phyloP scores from a whole-genome alignment of 148 eudicot genomes.

The Limonium bicolor region DNA sequence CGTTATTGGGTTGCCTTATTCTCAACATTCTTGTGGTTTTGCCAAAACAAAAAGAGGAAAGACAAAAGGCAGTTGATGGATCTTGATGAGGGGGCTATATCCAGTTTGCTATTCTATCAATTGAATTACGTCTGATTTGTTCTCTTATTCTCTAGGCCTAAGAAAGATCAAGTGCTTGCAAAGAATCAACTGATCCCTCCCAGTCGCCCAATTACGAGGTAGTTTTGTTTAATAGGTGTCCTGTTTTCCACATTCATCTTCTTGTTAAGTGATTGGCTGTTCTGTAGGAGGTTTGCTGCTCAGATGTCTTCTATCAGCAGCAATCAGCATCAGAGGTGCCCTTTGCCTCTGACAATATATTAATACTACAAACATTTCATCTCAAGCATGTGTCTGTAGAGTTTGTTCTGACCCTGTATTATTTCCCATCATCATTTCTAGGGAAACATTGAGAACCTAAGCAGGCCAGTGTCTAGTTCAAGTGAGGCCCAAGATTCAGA shows the following conservation, averaged over 20 bases:
- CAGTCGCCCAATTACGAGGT: slow-evolving; percentile 72
- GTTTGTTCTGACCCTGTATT: slow-evolving; percentile 2
- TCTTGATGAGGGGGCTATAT: no score
- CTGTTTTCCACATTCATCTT: not conserved
- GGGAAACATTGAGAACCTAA: slow-evolving; percentile 26
- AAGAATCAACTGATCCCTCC: slow-evolving; percentile 21
- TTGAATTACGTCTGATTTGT: not conserved
- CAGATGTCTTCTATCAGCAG: slow-evolving; percentile 28
- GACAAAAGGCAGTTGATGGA: no score
- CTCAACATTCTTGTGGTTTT: not conserved
- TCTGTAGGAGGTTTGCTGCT: slow-evolving; percentile 51
- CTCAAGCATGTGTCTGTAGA: not conserved
- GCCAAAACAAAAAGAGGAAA: not conserved
- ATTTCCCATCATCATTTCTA: slow-evolving; percentile 7
- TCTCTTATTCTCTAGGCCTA: slow-evolving; percentile 9
- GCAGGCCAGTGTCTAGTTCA: slow-evolving; percentile 5
- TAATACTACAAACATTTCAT: not conserved
- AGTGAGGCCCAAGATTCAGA: slow-evolving; percentile 24
- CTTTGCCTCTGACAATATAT: not conserved
- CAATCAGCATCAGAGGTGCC: slow-evolving; percentile 31
- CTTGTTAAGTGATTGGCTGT: slow-evolving; percentile 2
- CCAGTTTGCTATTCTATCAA: slow-evolving; percentile 3
- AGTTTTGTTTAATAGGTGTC: slow-evolving; percentile 10
- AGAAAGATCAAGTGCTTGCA: slow-evolving; percentile 22
- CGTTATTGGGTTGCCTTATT: slow-evolving; percentile 4